Base-by-base conservation (phyloP, 768 basidiomycete genomes). In the Suillus ampliporus region DNA sequence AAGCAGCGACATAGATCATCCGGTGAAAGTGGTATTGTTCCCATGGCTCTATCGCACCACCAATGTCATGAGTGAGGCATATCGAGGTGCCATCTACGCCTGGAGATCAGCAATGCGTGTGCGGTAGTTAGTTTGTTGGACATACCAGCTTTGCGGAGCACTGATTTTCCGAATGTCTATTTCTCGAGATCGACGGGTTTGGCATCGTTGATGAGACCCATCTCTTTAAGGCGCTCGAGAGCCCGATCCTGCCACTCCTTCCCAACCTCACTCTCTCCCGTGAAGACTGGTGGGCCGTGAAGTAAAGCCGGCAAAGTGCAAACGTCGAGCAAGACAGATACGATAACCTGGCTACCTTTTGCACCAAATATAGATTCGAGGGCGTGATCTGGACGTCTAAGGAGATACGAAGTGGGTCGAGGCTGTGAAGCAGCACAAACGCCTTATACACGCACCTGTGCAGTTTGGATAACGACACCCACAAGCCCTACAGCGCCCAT, bases 51-150 rank as follows among this genome's bases (percentile, higher is more conserved):
- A 91, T 89, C 1, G 96, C 95, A 23, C 90, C 97, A 51, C 89
- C 96, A 63, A 99, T 94, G 76, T 99, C 97, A 54, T 97, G 94
- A 11, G 94, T 95, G 58, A 97, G 85, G 75, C 97, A 97, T 66
- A 96, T 95, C 0, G 92, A 92, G 10, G 95, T 95, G 19, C 95
- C 95, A 65, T 97, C 95, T 96, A 68, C 2, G 17, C 11, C 44
- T 7, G 47, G 23, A 47, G 44, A 28, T 38, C 31, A 60, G 46
- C n/a, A n/a, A 43, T 10, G 34, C n/a, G 21, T 26, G 11, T 37
- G 46, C 61, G 21, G 38, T 6, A 13, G 47, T 40, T 31, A 7
- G 31, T 40, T 10, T 23, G 14, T 41, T n/a, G 15, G 19, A 68
- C 83, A 37, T 67, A 87, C 91, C 92, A 69, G 86, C 89, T 79